These are phyloP conservation scores for Funneliformis mosseae DNA, from an alignment of 192 early-diverging fungal genomes.

Conservation along the genomic window DNA sequence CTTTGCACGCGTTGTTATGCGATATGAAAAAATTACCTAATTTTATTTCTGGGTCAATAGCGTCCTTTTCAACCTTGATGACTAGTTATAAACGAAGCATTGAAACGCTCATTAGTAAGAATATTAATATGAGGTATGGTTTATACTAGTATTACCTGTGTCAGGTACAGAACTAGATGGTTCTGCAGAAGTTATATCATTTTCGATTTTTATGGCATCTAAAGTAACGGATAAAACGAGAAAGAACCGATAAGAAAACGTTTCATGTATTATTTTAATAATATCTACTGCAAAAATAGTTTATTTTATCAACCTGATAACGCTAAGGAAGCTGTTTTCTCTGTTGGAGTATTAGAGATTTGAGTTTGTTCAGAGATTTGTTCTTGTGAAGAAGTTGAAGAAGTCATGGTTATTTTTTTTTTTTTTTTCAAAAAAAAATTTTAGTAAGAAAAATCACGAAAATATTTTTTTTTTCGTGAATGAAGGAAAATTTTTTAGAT, in stretches of 20 bases:
- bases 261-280: background rate
- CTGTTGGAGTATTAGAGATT: background rate
- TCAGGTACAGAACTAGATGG: background rate
- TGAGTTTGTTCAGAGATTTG: background rate
- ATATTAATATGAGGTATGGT: no score
- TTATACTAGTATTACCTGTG: background rate
- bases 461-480: no score
- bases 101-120: no score
- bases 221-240: background rate
- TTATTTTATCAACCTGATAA: background rate
- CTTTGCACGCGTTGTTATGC: no score
- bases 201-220: background rate
- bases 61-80: no score
- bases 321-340: background rate
- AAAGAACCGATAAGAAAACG: background rate
- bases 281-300: background rate
- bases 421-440: no score
- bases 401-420: background rate
- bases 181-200: background rate
- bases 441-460: no score
- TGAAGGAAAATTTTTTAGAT: no score
- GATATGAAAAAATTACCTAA: no score
- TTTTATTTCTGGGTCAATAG: no score
- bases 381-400: background rate
- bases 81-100: no score